A percentile compares a stretch with the other conserved stretches of the same genome.
Evolutionary conservation across 2,329 filamentous ascomycete genomes (phyloP).

Genomic region (Lachnellula occidentalis): DNA sequence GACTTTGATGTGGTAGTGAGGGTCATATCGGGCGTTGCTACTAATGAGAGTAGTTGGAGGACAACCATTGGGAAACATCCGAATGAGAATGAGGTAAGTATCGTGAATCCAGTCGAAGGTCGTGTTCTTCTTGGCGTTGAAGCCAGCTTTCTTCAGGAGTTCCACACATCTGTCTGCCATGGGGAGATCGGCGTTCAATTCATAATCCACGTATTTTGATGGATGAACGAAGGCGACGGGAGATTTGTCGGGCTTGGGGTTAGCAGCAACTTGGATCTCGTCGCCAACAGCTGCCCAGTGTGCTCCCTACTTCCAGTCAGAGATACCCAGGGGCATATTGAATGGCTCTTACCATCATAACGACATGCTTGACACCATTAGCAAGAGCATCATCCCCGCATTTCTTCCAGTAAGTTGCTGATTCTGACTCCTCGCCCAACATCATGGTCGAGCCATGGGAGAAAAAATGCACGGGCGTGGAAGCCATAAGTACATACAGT

Average conservation of each 20-base stretch:
- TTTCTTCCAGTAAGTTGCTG: conserved; percentile 60
- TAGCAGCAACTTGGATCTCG: conserved; percentile 54
- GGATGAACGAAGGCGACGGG: conserved; percentile 64
- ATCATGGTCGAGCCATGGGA: conserved; percentile 70
- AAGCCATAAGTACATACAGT: not conserved
- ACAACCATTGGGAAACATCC: conserved; percentile 62
- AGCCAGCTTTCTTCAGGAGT: conserved; percentile 45
- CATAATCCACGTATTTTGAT: conserved; percentile 57
- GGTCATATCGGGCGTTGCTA: conserved; percentile 50
- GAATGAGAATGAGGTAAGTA: conserved; percentile 61
- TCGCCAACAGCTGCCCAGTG: conserved; percentile 58
- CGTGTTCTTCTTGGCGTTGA: conserved; percentile 47
- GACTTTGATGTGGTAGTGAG: conserved; percentile 51
- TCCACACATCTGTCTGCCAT: conserved; percentile 45
- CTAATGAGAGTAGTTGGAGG: conserved; percentile 59
- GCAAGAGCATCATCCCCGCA: conserved; percentile 58
- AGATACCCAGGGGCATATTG: not conserved
- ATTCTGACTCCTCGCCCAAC: conserved; percentile 58
- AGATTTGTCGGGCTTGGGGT: conserved; percentile 53
- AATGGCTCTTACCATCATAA: conserved; percentile 53
- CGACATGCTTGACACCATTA: conserved; percentile 53
- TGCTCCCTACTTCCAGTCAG: conserved; percentile 43
- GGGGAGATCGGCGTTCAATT: conserved; percentile 53
- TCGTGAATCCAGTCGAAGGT: conserved; percentile 69
- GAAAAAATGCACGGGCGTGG: conserved; percentile 37